These are phyloP conservation scores for Lippia alba DNA, from an alignment of 305 asterid species.

Conservation along the genomic window DNA sequence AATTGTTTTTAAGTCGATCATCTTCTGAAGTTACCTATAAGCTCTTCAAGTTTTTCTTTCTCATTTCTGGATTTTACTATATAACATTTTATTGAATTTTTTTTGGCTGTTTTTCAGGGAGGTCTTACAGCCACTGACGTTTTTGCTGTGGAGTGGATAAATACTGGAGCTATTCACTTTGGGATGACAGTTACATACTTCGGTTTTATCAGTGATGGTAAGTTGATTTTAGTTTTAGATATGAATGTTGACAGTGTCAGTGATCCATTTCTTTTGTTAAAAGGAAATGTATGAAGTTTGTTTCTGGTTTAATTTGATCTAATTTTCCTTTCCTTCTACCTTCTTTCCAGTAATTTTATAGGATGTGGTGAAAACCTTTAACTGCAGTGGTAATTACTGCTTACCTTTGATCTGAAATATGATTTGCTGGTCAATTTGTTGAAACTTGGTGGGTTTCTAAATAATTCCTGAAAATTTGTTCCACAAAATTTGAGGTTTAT, in stretches of 20 bases:
- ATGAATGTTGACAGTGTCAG: slow-evolving; percentile 8
- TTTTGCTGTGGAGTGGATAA: slow-evolving; percentile 98
- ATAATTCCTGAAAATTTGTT: neutral
- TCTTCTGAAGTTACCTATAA: too few relatives aligned
- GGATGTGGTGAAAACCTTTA: slow-evolving; percentile 18
- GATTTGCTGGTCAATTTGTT: slow-evolving; percentile 5
- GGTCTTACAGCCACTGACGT: slow-evolving; percentile 98
- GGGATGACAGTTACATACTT: slow-evolving; percentile 94
- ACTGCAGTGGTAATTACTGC: neutral
- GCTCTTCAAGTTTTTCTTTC: neutral
- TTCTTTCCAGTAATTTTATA: slow-evolving; percentile 19
- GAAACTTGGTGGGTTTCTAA: neutral
- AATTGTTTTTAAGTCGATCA: neutral
- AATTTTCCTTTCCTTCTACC: slow-evolving; percentile 9
- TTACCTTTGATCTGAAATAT: slow-evolving; percentile 16
- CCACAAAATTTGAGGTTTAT: neutral
- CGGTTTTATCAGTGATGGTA: slow-evolving; percentile 97
- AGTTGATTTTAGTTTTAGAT: slow-evolving; percentile 27
- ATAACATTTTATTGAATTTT: neutral
- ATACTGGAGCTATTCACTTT: slow-evolving; percentile 91
- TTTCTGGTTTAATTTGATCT: slow-evolving; percentile 19
- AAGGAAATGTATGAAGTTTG: slow-evolving; percentile 22
- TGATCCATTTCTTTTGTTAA: slow-evolving; percentile 21
- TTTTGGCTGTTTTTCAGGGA: slow-evolving; percentile 63
- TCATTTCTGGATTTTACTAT: too few relatives aligned